Conservation (phyloP, 495 filamentous ascomycete genomes). For the Letharia lupina region DNA sequence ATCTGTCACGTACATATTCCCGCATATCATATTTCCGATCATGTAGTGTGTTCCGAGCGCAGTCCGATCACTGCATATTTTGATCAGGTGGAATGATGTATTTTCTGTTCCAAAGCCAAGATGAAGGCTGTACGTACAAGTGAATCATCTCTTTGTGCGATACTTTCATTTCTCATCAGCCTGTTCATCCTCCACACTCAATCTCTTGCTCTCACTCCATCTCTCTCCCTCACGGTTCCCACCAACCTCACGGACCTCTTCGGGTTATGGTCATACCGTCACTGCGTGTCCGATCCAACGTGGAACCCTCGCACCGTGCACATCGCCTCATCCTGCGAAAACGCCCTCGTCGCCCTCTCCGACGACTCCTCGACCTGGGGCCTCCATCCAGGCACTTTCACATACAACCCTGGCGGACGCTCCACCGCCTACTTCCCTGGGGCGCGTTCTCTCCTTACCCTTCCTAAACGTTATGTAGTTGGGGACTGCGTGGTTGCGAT, state of each 20-base stretch:
- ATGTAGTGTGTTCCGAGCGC: not conserved
- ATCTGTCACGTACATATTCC: not conserved
- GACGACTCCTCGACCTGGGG: slow-evolving; percentile 9
- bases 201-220: not conserved
- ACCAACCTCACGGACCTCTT: not conserved
- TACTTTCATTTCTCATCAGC: not conserved
- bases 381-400: not conserved
- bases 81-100: not conserved
- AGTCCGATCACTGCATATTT: not conserved
- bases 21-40: not conserved
- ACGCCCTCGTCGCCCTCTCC: not conserved
- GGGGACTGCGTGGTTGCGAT: slow-evolving; percentile 11
- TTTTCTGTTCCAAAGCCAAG: not conserved
- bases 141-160: not conserved
- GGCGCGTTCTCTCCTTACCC: not conserved
- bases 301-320: not conserved
- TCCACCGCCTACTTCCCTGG: slow-evolving; percentile 1
- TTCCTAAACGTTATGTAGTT: slow-evolving; percentile 11
- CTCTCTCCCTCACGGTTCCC: not conserved
- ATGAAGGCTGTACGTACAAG: not conserved
- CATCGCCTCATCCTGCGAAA: slow-evolving; percentile 9
- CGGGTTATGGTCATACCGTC: not conserved
- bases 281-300: not conserved
- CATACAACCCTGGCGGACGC: not conserved
- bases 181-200: not conserved